Conservation (phyloP, 1,284 basidiomycete species). For the Heterobasidion occidentale region DNA sequence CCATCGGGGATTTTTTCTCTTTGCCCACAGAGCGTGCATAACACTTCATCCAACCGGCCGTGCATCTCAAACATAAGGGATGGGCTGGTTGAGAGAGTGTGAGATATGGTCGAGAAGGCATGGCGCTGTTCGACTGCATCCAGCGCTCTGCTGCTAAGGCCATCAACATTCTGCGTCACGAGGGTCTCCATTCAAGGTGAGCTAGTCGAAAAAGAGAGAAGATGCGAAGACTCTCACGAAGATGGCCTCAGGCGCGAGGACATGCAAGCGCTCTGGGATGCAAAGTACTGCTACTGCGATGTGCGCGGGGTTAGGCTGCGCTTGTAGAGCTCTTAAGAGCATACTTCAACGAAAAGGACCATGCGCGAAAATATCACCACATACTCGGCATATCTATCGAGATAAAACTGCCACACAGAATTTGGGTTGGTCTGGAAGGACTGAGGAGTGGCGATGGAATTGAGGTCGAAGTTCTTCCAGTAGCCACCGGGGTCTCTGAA, state of each 20-base stretch:
- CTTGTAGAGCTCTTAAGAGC: conserved; percentile 15
- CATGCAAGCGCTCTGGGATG: conserved; percentile 12
- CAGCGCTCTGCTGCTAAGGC: no score
- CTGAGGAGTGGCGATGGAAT: conserved; percentile 29
- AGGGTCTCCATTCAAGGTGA: no score
- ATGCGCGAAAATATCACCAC: background rate
- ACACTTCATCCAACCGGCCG: no score
- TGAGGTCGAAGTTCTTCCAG: conserved; percentile 28
- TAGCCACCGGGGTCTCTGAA: conserved; percentile 28
- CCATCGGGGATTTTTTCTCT: no score
- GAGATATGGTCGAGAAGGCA: no score
- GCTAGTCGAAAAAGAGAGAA: conserved; percentile 16
- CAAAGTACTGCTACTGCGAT: conserved; percentile 21
- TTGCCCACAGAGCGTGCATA: no score
- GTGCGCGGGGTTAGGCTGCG: conserved; percentile 28
- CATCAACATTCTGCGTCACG: no score
- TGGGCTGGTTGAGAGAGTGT: no score
- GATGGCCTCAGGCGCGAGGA: conserved; percentile 15
- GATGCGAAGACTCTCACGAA: conserved; percentile 22
- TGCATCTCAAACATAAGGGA: no score
- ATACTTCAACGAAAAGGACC: background rate
- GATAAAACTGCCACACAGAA: conserved; percentile 35
- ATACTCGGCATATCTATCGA: conserved; percentile 21
- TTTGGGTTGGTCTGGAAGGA: conserved; percentile 29
- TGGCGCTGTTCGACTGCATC: no score